These are phyloP conservation scores for Actinidia chinensis DNA, from an alignment of 179 eudicot species.

Conservation along the genomic window DNA sequence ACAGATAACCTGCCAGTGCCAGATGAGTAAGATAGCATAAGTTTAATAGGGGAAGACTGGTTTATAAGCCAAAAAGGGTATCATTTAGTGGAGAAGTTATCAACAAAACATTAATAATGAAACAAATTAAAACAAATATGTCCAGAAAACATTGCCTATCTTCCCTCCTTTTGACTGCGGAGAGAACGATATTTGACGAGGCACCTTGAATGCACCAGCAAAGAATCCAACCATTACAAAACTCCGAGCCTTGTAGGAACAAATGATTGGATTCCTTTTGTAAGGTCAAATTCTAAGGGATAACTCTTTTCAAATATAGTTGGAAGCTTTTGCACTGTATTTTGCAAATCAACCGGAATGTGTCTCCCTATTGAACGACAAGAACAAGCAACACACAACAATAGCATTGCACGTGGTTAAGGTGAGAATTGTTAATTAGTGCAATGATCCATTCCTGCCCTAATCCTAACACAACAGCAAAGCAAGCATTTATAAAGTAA, in stretches of 20 bases:
- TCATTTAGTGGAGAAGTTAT: background rate
- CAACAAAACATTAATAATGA: background rate
- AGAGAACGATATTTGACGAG: conserved; percentile 59
- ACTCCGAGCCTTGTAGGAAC: conserved; percentile 82
- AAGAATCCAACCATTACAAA: conserved; percentile 82
- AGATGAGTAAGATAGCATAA: conserved; percentile 4
- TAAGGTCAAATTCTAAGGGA: conserved; percentile 82
- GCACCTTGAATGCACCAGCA: conserved; percentile 90
- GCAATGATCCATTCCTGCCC: conserved; percentile 98
- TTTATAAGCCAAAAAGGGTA: background rate
- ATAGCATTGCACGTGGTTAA: conserved; percentile 89
- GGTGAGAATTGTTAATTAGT: conserved; percentile 81
- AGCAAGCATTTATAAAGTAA: conserved; percentile 3
- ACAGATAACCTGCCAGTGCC: conserved; percentile 74
- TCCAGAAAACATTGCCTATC: conserved; percentile 39
- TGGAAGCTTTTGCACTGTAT: conserved; percentile 91
- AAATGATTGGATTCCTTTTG: conserved; percentile 85
- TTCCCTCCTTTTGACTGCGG: conserved; percentile 75
- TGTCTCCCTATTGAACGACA: conserved; percentile 96
- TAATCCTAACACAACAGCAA: conserved; percentile 52
- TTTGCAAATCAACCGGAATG: conserved; percentile 84
- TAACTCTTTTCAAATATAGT: conserved; percentile 89
- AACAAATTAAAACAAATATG: background rate
- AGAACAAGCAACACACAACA: conserved; percentile 92
- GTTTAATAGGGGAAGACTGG: background rate